These are phyloP conservation scores for Xenoacremonium recifei DNA, from an alignment of 2,329 filamentous ascomycete species.

Conservation along the genomic window DNA sequence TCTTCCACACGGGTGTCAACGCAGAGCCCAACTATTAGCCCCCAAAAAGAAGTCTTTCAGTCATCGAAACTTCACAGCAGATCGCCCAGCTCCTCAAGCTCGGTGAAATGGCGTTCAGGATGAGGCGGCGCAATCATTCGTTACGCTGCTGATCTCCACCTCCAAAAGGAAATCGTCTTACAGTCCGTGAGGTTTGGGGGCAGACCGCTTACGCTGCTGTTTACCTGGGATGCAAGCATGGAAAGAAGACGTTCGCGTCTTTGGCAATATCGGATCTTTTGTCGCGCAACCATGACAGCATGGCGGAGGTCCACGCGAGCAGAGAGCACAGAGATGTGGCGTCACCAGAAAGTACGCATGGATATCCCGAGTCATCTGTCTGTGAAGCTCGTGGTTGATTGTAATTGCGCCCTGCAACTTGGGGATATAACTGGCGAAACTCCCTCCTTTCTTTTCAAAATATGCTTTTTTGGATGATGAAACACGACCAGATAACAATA, in stretches of 20 bases:
- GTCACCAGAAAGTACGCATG: conserved; percentile 22
- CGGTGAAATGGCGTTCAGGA: not conserved
- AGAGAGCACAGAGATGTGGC: conserved; percentile 23
- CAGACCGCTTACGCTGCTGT: not conserved
- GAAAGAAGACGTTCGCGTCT: not conserved
- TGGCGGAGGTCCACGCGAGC: conserved; percentile 1
- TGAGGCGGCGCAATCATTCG: not conserved
- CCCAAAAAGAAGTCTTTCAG: not conserved
- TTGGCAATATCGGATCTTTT: not conserved
- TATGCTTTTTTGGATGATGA: not conserved
- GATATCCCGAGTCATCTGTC: conserved; percentile 8
- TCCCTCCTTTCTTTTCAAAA: too few species aligned
- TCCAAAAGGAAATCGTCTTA: not conserved
- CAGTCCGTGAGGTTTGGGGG: not conserved
- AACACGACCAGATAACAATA: not conserved
- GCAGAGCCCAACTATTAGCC: too few species aligned
- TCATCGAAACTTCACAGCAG: not conserved
- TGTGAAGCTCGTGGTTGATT: too few species aligned
- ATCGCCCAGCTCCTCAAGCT: not conserved
- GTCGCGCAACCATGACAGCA: conserved; percentile 2
- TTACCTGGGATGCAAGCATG: not conserved
- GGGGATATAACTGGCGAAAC: too few species aligned
- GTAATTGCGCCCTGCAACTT: too few species aligned
- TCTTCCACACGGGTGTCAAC: not conserved
- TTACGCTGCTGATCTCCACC: not conserved